Base-by-base conservation (phyloP, 164 flowering plant species). In the grape (Vitis vinifera) region DNA sequence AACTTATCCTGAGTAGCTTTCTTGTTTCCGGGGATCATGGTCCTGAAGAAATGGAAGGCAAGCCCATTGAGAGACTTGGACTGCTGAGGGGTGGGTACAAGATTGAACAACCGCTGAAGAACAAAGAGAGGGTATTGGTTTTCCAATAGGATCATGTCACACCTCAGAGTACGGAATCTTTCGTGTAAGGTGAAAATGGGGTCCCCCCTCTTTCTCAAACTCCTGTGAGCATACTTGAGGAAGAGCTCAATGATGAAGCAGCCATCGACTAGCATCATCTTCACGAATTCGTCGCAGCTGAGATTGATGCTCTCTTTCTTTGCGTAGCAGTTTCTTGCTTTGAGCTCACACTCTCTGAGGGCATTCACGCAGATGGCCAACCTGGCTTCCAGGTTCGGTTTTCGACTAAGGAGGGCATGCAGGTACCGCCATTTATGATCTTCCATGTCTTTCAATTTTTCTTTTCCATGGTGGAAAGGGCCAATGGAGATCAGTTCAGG, bases 241-340 rank as follows among this genome's bases (percentile, higher is more conserved):
- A 87, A 72, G 13, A 87, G 82, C 70, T 87, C 91, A 29, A 85
- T 74, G 13, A 83, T 73, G 71, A 87, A 87, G 19, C 88, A 71
- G 7, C 79, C 83, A 68, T 87, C 91, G 15, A 85, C 56, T 14
- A 87, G 17, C 82, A 87, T 69, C 71, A 87, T 76, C 30, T 76
- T 71, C 9, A 82, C 71, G 14, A 87, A 81, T 1, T 77, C 73
- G 69, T 82, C 69, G 13, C 80, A 80, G 0, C 47, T 44, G 17
- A 78, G 27, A 4, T 61, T 13, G 23, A 81, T 51, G 1, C 30
- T 10, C 14, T 75, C 83, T 1, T 37, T 10, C n/a, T 75, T 82
- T 10, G 48, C 65, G 19, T 85, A 87, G 74, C 81, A 82, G 17
- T 66, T 57, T 8, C 86, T 66, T 5, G 84, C 82, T 65, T 76